Base-by-base conservation (phyloP, 148 eudicot species). In the Polygonum aviculare region DNA sequence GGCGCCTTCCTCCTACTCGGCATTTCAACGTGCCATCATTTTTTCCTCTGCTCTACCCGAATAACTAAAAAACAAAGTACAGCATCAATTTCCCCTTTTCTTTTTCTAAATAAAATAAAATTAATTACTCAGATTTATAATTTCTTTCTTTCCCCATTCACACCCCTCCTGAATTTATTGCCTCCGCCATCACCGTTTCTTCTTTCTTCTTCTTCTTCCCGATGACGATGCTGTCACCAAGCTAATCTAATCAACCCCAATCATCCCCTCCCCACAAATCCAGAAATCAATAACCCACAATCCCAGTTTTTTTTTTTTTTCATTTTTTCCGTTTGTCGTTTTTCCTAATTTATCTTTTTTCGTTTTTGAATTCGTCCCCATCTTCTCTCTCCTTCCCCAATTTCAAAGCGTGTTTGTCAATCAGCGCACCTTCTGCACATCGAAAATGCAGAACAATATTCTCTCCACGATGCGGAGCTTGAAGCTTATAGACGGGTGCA, bases 381-480 rank as follows among this genome's bases (percentile, higher is more conserved):
- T 54, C 22, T 54, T 54, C 60, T 54, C 60, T 54, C 60, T 31
- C 36, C 69, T 51, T 73, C 75, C 22, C 31, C 49, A 11, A 18
- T 51, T 35, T 41, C 57, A 73, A 41, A 73, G 54, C 75, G 38
- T 35, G 75, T 49, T 75, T 26, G 38, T 33, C 69, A 55, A 74
- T 74, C 76, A 74, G 12, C 47, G 35, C n/a, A 51, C 76, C 51
- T 22, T 45, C 71, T 59, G 60, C 62, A 31, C 72, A 36, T 67
- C 72, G 21, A 67, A 73, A 76, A 90, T 87, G 90, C 93, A 89
- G 85, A 82, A 89, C 78, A 90, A 86, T 69, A 80, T 87, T 21
- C 78, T 86, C 77, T 83, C 89, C 38, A 84, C 88, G 79, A 87
- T 89, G 87, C 85, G 90, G 1, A 87, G 90, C 48, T 86, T 87